Percentiles rank a stretch among this genome's conserved stretches.
Conservation (phyloP, 1,139 yeast species). For the Yamadazyma oceani region DNA sequence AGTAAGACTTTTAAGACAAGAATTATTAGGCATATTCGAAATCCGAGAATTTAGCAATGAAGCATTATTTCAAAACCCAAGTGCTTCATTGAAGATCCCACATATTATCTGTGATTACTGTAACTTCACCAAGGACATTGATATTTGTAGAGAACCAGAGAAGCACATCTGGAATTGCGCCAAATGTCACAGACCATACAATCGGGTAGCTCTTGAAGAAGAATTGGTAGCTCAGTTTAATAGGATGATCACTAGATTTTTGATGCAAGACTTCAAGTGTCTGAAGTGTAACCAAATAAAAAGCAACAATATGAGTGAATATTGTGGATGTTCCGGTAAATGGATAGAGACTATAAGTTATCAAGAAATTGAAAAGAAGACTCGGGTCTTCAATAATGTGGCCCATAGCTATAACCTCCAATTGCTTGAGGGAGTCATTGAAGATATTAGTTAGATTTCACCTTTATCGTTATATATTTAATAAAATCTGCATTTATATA, state of each 20-base stretch:
- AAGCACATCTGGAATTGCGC: conserved; percentile 62
- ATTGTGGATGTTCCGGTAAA: conserved; percentile 85
- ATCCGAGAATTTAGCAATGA: conserved; percentile 81
- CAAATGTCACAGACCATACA: conserved; percentile 64
- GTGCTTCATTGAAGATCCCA: conserved; percentile 64
- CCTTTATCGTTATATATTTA: neutral
- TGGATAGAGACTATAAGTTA: conserved; percentile 66
- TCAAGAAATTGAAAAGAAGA: conserved; percentile 42
- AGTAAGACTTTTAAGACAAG: conserved; percentile 72
- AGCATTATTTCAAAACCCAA: conserved; percentile 75
- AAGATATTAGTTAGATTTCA: conserved; percentile 29
- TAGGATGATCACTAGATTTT: conserved; percentile 56
- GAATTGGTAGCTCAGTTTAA: conserved; percentile 65
- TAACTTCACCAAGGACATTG: conserved; percentile 71
- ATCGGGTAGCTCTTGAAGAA: conserved; percentile 75
- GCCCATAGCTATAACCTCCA: conserved; percentile 62
- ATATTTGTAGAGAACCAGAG: conserved; percentile 70
- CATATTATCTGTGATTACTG: conserved; percentile 81
- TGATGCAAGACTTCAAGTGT: conserved; percentile 82
- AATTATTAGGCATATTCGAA: conserved; percentile 69
- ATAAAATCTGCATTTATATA: neutral
- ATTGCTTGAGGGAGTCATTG: conserved; percentile 51
- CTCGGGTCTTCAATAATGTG: conserved; percentile 56
- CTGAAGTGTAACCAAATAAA: conserved; percentile 69
- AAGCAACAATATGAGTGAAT: conserved; percentile 66